phyloP scores from a whole-genome alignment of 2,329 filamentous ascomycete genomes.

The Podosphaera xanthii region DNA sequence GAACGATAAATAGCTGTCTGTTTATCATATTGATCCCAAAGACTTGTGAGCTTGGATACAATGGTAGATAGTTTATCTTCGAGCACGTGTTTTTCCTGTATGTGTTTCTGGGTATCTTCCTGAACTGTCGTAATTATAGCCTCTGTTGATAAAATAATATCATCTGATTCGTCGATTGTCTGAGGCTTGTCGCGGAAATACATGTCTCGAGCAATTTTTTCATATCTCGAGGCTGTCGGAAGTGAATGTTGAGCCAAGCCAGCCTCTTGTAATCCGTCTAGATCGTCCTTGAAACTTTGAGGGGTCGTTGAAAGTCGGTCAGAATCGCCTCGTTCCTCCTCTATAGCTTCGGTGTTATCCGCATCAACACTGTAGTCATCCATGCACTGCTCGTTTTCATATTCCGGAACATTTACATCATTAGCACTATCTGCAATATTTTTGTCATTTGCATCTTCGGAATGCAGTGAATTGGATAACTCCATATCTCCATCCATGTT shows the following conservation, averaged over 20 bases:
- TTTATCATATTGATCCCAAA: constrained; percentile 29
- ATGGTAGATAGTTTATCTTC: constrained; percentile 32
- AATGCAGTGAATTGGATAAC: not conserved
- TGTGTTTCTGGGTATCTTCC: constrained; percentile 31
- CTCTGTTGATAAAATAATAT: constrained; percentile 56
- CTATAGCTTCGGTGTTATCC: not conserved
- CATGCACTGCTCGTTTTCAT: constrained; percentile 1
- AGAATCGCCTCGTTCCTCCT: not conserved
- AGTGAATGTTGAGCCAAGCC: constrained; percentile 3
- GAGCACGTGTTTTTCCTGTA: constrained; percentile 31
- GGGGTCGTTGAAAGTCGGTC: not conserved
- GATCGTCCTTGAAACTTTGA: not conserved
- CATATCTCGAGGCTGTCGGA: constrained; percentile 22
- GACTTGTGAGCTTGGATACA: constrained; percentile 25
- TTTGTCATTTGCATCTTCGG: constrained; percentile 4
- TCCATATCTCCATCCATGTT: not conserved
- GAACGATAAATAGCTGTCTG: constrained; percentile 25
- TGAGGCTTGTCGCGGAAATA: constrained; percentile 35
- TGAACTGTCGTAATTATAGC: constrained; percentile 43
- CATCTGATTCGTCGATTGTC: constrained; percentile 41
- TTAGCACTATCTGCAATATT: constrained; percentile 20
- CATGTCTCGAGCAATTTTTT: constrained; percentile 48
- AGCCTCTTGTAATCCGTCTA: not conserved
- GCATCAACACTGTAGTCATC: constrained; percentile 1
- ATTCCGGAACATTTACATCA: constrained; percentile 10